Base-by-base conservation (phyloP, 495 filamentous ascomycete species). In the Parathielavia hyrcaniae region DNA sequence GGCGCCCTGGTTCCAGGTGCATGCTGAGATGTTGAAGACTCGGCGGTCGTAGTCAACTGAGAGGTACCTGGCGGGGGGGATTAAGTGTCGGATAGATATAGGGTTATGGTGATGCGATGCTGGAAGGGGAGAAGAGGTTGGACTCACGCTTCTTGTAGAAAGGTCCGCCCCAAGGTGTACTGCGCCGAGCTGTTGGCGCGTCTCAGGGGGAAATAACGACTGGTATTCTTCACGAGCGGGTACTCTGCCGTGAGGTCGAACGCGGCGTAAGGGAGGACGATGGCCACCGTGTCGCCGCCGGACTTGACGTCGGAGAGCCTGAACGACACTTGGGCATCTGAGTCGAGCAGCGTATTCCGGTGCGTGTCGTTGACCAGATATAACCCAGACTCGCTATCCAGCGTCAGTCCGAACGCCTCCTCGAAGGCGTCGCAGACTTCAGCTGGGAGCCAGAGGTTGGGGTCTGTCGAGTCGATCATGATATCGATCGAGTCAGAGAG, bases 391-490 rank as follows among this genome's bases (percentile, higher is more conserved):
- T 22, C 43, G 8, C 14, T 23, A 8, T 46, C 43, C 17, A 46
- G 19, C 4, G 43, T 23, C 43, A 46, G 20, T 6, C 43, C 43
- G 43, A 46, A 46, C 7, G 43, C 43, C 43, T 46, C 7, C 13
- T 46, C 43, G 14, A 46, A 46, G 4, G 43, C 43, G 23, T 22
- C 20, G 10, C 43, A 46, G 1, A 46, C 43, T 11, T 46, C 22
- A 6, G 43, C 7, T 16, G 43, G 43, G 9, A 46, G 43, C 43
- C 43, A 46, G 19, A 46, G 43, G 22, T 46, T 23, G 4, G 43
- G 43, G 43, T 46, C 43, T 46, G 43, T 46, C 43, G 43, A 46
- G 19, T 46, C 43, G 22, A 46, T 46, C 43, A 46, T 46, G 43
- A 46, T 46, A 17, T 46, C 14, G 43, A 46, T 46, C 19, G 43